Evolutionary conservation across 805 yeast genomes (phyloP).

Genomic region (Myxozyma neglecta): DNA sequence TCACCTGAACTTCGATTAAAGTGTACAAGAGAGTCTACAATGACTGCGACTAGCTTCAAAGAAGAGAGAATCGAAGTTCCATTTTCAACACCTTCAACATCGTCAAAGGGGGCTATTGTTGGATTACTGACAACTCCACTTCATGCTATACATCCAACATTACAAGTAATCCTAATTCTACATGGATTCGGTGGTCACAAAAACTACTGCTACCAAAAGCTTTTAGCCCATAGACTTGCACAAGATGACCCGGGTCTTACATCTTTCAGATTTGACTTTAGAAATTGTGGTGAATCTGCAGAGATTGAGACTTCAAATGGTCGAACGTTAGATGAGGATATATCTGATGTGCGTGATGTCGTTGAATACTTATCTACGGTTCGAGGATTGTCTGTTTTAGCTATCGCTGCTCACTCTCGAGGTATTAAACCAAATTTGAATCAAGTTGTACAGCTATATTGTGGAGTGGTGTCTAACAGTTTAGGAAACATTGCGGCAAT

Average conservation of each 20-base stretch:
- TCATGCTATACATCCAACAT: constrained; percentile 11
- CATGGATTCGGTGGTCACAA: constrained; percentile 90
- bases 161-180: constrained; percentile 54
- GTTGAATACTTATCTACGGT: constrained; percentile 40
- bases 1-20: background rate
- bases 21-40: background rate
- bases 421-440: constrained; percentile 45
- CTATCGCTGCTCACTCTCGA: constrained; percentile 76
- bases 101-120: constrained; percentile 13
- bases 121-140: constrained; percentile 22
- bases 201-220: constrained; percentile 70
- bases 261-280: constrained; percentile 76
- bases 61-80: constrained; percentile 14
- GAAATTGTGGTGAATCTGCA: constrained; percentile 80
- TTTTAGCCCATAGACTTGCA: constrained; percentile 62
- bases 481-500: constrained; percentile 61
- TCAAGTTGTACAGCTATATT: background rate
- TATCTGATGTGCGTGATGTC: constrained; percentile 62
- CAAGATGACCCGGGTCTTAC: constrained; percentile 52
- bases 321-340: constrained; percentile 62
- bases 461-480: background rate
- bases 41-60: background rate
- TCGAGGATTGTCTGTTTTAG: constrained; percentile 48
- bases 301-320: constrained; percentile 43
- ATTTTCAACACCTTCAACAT: constrained; percentile 18